A percentile compares a stretch with the other conserved stretches of the same genome.
These are phyloP conservation scores for Pichia gijzeniarum DNA, from an alignment of 805 yeast genomes.

Conservation along the genomic window DNA sequence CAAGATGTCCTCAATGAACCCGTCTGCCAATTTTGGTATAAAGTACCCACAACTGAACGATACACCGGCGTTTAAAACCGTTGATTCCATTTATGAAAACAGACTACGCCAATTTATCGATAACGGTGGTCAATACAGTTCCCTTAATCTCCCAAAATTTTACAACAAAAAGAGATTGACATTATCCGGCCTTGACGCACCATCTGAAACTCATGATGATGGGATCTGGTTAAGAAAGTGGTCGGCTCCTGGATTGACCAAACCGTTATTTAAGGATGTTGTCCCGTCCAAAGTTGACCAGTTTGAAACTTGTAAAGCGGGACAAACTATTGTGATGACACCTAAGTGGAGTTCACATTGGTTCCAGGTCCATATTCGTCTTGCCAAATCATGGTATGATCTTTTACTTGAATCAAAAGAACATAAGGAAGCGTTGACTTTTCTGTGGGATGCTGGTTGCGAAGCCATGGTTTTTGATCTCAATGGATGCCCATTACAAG, in stretches of 20 bases:
- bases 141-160: conserved; percentile 74
- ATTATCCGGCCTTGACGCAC: conserved; percentile 17
- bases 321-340: conserved; percentile 60
- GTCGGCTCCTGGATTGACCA: conserved; percentile 61
- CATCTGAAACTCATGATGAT: conserved; percentile 15
- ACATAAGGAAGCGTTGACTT: conserved; percentile 8
- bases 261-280: conserved; percentile 61
- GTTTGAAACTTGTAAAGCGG: conserved; percentile 55
- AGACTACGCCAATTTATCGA: conserved; percentile 72
- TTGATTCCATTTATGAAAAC: conserved; percentile 64
- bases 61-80: conserved; percentile 66
- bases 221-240: conserved; percentile 58
- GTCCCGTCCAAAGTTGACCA: conserved; percentile 40
- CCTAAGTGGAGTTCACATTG: conserved; percentile 98
- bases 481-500: conserved; percentile 67
- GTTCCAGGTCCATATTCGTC: conserved; percentile 64
- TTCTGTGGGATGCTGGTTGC: conserved; percentile 68
- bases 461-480: conserved; percentile 77
- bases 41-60: conserved; percentile 37
- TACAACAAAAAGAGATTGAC: conserved; percentile 53
- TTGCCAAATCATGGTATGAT: conserved; percentile 56
- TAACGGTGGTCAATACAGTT: conserved; percentile 63
- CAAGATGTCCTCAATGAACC: not conserved
- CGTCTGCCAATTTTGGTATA: not conserved
- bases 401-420: conserved; percentile 28